Conservation (phyloP, 2,329 filamentous ascomycete genomes). For the Alternaria triticimaculans region DNA sequence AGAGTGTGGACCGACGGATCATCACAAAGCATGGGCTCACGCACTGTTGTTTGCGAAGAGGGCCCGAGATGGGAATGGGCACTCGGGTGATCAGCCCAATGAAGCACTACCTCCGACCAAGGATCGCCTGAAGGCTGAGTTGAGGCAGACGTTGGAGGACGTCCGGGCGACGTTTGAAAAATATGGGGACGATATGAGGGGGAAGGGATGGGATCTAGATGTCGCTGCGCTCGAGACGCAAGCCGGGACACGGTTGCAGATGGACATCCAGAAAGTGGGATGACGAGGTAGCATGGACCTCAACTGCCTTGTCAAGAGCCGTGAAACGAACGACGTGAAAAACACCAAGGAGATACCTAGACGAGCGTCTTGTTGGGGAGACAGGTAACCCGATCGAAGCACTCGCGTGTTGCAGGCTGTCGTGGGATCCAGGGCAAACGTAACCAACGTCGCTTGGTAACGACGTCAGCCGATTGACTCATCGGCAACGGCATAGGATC, state of each 20-base stretch:
- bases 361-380: neutral
- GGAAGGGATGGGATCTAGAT: conserved; percentile 70
- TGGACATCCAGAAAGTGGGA: conserved; percentile 12
- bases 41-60: conserved; percentile 58
- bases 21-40: conserved; percentile 69
- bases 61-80: conserved; percentile 12
- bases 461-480: conserved; percentile 6
- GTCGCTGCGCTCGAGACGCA: conserved; percentile 71
- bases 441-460: conserved; percentile 7
- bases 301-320: neutral
- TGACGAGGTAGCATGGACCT: neutral
- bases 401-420: conserved; percentile 8
- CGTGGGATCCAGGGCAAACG: conserved; percentile 6
- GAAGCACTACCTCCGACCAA: conserved; percentile 30
- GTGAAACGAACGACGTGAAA: conserved; percentile 10
- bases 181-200: conserved; percentile 51
- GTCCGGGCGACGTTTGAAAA: conserved; percentile 54
- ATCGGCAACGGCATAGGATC: conserved; percentile 6
- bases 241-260: conserved; percentile 52
- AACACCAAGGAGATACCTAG: neutral
- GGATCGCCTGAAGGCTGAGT: conserved; percentile 52
- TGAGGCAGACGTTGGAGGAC: conserved; percentile 49
- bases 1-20: conserved; percentile 55
- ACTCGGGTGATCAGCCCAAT: conserved; percentile 18
- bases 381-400: conserved; percentile 9